Conservation (phyloP, 345 rosid genomes). For the Gossypioides kirkii region DNA sequence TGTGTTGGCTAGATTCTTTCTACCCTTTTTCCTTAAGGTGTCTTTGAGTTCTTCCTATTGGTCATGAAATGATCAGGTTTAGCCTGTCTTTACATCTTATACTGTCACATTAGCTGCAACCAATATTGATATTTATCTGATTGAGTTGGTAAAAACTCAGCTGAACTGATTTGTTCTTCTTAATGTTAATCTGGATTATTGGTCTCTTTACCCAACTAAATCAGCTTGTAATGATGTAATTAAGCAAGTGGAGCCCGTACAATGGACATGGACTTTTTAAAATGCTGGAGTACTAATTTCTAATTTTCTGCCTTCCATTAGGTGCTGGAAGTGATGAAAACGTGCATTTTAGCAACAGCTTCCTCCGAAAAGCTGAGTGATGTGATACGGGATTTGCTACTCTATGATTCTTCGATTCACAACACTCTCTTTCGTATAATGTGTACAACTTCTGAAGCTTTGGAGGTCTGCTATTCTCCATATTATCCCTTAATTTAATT, state of each 20-base stretch:
- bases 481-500: conserved; percentile 13
- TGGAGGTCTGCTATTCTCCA: conserved; percentile 61
- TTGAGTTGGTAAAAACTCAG: background rate
- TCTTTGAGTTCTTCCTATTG: background rate
- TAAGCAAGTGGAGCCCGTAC: background rate
- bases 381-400: conserved; percentile 55
- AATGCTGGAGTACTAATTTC: conserved; percentile 2
- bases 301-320: conserved; percentile 21
- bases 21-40: background rate
- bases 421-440: conserved; percentile 55
- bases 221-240: background rate
- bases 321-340: conserved; percentile 74
- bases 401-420: conserved; percentile 78
- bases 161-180: background rate
- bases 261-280: too few species aligned
- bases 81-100: background rate
- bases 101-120: background rate
- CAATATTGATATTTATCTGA: background rate
- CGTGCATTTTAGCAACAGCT: conserved; percentile 48
- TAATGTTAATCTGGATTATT: background rate
- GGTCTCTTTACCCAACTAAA: background rate
- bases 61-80: conserved; percentile 1
- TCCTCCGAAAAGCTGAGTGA: conserved; percentile 49
- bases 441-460: conserved; percentile 61
- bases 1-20: background rate